These are phyloP conservation scores for Erodium moschatum DNA, from an alignment of 441 rosid species.

Conservation along the genomic window DNA sequence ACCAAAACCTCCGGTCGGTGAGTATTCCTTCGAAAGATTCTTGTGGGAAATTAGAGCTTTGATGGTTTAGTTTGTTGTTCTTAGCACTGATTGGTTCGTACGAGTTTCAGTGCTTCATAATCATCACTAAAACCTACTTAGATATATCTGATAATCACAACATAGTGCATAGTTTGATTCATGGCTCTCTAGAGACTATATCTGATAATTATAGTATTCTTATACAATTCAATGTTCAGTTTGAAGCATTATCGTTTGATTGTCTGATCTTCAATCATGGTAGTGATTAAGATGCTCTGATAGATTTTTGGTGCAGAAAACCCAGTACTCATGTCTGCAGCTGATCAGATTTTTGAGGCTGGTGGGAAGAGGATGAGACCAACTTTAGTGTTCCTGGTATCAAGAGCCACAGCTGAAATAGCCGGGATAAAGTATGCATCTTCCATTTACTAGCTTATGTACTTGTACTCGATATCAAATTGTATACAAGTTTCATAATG, in stretches of 20 bases:
- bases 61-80: neutral
- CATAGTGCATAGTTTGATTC: conserved; percentile 1
- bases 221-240: neutral
- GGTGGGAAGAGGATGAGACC: conserved; percentile 98
- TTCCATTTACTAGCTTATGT: neutral
- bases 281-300: conserved; percentile 28
- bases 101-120: neutral
- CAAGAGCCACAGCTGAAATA: conserved; percentile 82
- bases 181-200: too few relatives aligned
- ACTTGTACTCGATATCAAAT: conserved; percentile 10
- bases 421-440: conserved; percentile 52
- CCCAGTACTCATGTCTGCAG: conserved; percentile 84
- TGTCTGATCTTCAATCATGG: too few relatives aligned
- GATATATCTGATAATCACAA: neutral
- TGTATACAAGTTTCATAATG: conserved; percentile 16
- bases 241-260: neutral
- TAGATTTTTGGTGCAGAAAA: conserved; percentile 95
- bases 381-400: conserved; percentile 80
- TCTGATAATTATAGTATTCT: neutral
- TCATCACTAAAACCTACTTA: neutral
- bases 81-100: neutral
- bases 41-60: neutral
- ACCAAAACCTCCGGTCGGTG: conserved; percentile 74
- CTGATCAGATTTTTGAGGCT: conserved; percentile 90
- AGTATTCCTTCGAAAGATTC: conserved; percentile 25